Conservation (phyloP, 169 alveolate species). For the Neospora caninum region DNA sequence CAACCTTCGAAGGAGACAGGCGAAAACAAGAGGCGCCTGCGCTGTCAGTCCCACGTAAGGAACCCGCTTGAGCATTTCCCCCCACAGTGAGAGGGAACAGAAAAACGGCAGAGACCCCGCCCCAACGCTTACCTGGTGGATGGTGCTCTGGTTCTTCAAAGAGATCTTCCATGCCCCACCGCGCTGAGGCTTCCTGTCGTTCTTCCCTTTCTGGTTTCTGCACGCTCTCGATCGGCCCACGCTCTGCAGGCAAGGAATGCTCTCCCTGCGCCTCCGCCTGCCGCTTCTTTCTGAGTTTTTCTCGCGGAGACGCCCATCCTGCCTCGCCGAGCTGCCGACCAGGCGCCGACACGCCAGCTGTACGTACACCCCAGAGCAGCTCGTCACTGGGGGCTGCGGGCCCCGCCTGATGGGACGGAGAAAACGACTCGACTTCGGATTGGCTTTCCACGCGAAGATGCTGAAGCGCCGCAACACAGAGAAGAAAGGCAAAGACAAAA, state of each 20-base stretch:
- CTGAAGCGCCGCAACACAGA: not conserved
- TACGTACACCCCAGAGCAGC: not conserved
- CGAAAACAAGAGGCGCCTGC: too few species aligned
- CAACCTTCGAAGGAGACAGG: too few species aligned
- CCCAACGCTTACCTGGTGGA: constrained; percentile 22
- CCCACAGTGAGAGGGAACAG: too few species aligned
- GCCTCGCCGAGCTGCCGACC: too few species aligned
- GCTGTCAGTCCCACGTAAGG: too few species aligned
- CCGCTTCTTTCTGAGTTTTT: not conserved
- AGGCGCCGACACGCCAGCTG: not conserved
- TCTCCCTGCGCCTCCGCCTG: not conserved
- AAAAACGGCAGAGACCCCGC: too few species aligned
- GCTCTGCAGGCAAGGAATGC: not conserved
- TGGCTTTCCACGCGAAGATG: not conserved
- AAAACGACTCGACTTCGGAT: not conserved
- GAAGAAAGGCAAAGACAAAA: too few species aligned
- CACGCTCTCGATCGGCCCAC: not conserved
- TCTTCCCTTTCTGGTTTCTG: not conserved
- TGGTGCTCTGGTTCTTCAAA: constrained; percentile 54
- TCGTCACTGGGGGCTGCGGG: not conserved
- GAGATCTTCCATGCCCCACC: constrained; percentile 39
- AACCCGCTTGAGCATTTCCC: too few species aligned
- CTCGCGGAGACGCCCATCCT: not conserved
- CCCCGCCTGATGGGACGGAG: not conserved
- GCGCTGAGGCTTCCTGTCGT: not conserved